Base-by-base conservation (phyloP, 2,329 filamentous ascomycete species). In the Pseudogymnoascus sp. region DNA sequence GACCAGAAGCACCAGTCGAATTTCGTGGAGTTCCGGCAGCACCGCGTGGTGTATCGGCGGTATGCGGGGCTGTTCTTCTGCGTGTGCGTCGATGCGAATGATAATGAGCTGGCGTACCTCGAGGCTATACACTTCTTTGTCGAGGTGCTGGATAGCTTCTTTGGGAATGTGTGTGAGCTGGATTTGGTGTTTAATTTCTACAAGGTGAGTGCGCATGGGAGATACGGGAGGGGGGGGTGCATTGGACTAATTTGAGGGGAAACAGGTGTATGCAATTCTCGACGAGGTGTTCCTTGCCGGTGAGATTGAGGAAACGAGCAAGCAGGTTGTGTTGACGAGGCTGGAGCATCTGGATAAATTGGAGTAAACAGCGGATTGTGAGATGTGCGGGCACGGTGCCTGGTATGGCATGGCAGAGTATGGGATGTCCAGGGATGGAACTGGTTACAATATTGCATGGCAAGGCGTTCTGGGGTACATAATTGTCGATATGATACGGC, bases 1-100 rank as follows among this genome's bases (percentile, higher is more conserved):
- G 95, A 99, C 78, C 95, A 99, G 75, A 99, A 99, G 76, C 96
- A 99, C 81, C 95, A 99, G 76, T 96, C 92, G 79, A 99, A 99
- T 80, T 99, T 99, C 73, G 95, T 99, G 82, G 95, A 99, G 79
- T 88, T 89, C 80, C 89, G 91, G 69, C 90, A 92, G 78, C 92
- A 93, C 75, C 97, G 97, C 80, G 90, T 99, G 71, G 91, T 99
- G 62, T 99, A 99, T 80, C 89, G 96, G 50, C 90, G 95, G 67
- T 99, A 99, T 78, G 95, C 95, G 0, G 95, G 95, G 0, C 86
- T 99, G 64, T 99, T 99, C 85, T 99, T 99, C 81, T 99, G 95
- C 81, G 96, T 93, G 62, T 97, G 95, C 77, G 95, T 99, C 74
- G 95, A 99, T 78, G 96, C 93, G 61, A 97, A 97, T 76, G 95